These are phyloP conservation scores for Daldinia bambusicola DNA, from an alignment of 495 filamentous ascomycete genomes.

Conservation along the genomic window DNA sequence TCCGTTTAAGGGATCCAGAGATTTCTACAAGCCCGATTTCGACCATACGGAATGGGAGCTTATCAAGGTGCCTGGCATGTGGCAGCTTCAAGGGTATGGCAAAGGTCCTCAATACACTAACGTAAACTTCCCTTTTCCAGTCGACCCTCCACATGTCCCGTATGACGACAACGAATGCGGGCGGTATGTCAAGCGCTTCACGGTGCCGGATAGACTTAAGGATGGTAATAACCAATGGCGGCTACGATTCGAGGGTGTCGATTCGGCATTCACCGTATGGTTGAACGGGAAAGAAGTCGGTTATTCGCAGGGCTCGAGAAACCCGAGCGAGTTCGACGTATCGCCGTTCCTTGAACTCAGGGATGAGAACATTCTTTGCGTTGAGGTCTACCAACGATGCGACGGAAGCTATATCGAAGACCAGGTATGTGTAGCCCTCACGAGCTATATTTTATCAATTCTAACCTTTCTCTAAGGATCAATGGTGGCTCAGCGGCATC, in stretches of 20 bases:
- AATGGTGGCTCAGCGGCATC: slow-evolving; percentile 71
- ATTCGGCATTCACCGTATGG: slow-evolving; percentile 74
- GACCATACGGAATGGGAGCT: slow-evolving; percentile 59
- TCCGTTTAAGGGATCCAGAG: slow-evolving; percentile 59
- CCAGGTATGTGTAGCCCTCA: slow-evolving; percentile 52
- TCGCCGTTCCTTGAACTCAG: slow-evolving; percentile 58
- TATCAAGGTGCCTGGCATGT: slow-evolving; percentile 73
- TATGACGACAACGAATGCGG: slow-evolving; percentile 73
- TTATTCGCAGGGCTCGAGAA: slow-evolving; percentile 74
- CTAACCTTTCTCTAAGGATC: slow-evolving; percentile 48
- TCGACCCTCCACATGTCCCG: slow-evolving; percentile 68
- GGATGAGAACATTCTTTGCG: slow-evolving; percentile 63
- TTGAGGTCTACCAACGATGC: slow-evolving; percentile 74
- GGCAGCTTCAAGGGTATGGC: slow-evolving; percentile 75
- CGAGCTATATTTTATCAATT: neutral
- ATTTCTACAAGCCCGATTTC: slow-evolving; percentile 52
- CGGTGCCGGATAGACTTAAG: slow-evolving; percentile 50
- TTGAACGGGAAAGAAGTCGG: slow-evolving; percentile 71
- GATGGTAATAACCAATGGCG: slow-evolving; percentile 54
- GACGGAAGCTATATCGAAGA: slow-evolving; percentile 77
- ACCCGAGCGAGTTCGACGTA: slow-evolving; percentile 75
- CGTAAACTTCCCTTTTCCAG: slow-evolving; percentile 69
- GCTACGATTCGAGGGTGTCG: slow-evolving; percentile 76
- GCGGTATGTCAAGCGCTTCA: slow-evolving; percentile 66
- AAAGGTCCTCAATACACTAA: slow-evolving; percentile 74